Conservation (phyloP, 768 basidiomycete species). For the Lenzites betulinus region DNA sequence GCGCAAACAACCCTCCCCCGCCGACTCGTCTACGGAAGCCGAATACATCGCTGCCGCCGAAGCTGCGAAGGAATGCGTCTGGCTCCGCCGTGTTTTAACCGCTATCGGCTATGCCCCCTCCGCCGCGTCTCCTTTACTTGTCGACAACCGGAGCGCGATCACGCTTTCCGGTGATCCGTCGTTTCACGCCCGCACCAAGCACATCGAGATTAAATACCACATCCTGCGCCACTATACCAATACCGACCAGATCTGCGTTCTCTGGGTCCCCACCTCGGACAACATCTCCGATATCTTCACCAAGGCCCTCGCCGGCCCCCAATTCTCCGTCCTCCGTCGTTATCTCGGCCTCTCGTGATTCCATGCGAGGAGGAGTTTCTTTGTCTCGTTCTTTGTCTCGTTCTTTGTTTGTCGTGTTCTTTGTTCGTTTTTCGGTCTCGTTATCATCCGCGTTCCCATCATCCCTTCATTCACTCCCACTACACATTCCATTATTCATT, state of each 20-base stretch:
- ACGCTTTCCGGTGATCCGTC: conserved; percentile 36
- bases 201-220: conserved; percentile 45
- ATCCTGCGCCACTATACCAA: conserved; percentile 37
- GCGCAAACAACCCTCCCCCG: conserved; percentile 27
- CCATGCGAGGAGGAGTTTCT: conserved; percentile 23
- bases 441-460: too few species aligned
- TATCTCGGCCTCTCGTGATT: conserved; percentile 23
- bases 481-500: too few species aligned
- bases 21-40: conserved; percentile 39
- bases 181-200: conserved; percentile 42
- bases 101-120: conserved; percentile 23
- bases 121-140: conserved; percentile 22
- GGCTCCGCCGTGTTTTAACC: conserved; percentile 25
- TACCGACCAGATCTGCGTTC: conserved; percentile 27
- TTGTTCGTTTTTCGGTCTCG: too few species aligned
- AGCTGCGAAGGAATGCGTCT: conserved; percentile 31
- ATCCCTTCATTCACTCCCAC: too few species aligned
- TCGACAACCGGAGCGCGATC: conserved; percentile 43
- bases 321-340: conserved; percentile 22
- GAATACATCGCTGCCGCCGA: conserved; percentile 46
- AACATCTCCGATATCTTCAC: conserved; percentile 46
- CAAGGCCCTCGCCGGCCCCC: conserved; percentile 34
- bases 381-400: background rate
- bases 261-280: conserved; percentile 35
- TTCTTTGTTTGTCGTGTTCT: too few species aligned